Evolutionary conservation across 495 filamentous ascomycete species (phyloP), one percentile per base, ranked within the genome.

Genomic region (Aspergillus hancockii): DNA sequence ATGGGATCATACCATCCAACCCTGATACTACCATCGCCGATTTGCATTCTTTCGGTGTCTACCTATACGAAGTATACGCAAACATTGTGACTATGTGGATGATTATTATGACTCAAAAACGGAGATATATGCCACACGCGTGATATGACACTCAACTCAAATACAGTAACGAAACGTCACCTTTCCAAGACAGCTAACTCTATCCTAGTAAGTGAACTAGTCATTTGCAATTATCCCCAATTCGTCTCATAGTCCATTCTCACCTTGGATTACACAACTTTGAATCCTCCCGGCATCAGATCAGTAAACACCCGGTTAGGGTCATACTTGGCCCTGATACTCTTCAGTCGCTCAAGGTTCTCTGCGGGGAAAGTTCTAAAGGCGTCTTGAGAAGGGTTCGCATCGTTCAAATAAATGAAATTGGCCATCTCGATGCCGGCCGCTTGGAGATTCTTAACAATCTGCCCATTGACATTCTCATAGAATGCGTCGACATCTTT

Each of bases 401-500:
- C 71, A 57, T 73, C 73, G 43, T 81, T 81, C 36, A 80, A 67
- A 55, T 86, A 85, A 18, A 85, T 63, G 58, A 77, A 88, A 28
- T 72, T 70, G 43, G 41, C 28, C 23, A 36, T 21, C 3, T 32
- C 25, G 28, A 57, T 57, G 3, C 54, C 54, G 16, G 14, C 41
- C 3, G 41, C 54, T 13, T 57, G 16, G n/a, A 57, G 43, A n/a
- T 46, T 43, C 41, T 47, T 57, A 7, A 12, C 28, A 21, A 57
- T 57, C 43, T 55, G 25, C 8, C 16, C 52, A 43, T 50, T 54
- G 21, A 14, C 53, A 16, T 50, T 61, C 18, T 36, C 23, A 28
- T 50, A 49, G 31, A 55, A 55, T 46, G 57, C 59, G 6, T 41
- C 31, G 0, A 23, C 38, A 46, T 75, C 71, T 25, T 67, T 61